These are phyloP conservation scores for Suhomyces chickasaworum DNA, from an alignment of 1,139 yeast genomes.

Conservation along the genomic window DNA sequence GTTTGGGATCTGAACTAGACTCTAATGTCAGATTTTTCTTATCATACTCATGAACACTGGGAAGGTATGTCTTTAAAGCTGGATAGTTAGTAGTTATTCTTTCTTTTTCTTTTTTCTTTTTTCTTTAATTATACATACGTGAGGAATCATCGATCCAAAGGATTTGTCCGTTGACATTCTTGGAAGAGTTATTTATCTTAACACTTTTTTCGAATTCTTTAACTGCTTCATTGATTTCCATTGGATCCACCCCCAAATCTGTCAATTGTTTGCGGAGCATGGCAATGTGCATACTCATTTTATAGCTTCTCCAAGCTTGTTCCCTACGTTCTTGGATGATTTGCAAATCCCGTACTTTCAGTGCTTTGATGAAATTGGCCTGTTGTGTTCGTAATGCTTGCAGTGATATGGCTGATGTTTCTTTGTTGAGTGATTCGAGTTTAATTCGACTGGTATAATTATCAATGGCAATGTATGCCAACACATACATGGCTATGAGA, in stretches of 20 bases:
- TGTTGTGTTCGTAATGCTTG: slow-evolving; percentile 47
- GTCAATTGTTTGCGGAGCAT: slow-evolving; percentile 58
- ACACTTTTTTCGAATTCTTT: slow-evolving; percentile 58
- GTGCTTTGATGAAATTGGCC: slow-evolving; percentile 44
- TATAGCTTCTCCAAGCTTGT: slow-evolving; percentile 53
- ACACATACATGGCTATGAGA: slow-evolving; percentile 39
- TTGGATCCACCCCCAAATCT: slow-evolving; percentile 56
- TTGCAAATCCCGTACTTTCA: slow-evolving; percentile 51
- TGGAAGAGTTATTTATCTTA: slow-evolving; percentile 54
- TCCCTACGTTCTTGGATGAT: slow-evolving; percentile 50
- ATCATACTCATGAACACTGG: slow-evolving; percentile 63
- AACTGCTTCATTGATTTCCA: slow-evolving; percentile 52
- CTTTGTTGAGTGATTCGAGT: slow-evolving; percentile 44
- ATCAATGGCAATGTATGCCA: slow-evolving; percentile 54
- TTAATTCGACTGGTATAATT: slow-evolving; percentile 47
- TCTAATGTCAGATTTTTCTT: slow-evolving; percentile 22
- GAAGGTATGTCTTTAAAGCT: slow-evolving; percentile 51
- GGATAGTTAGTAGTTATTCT: slow-evolving; percentile 20
- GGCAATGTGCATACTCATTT: slow-evolving; percentile 66
- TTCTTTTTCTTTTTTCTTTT: background rate
- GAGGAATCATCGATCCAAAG: slow-evolving; percentile 61
- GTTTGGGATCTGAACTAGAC: background rate
- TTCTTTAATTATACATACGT: slow-evolving; percentile 23
- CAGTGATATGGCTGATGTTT: slow-evolving; percentile 42
- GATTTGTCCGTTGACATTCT: slow-evolving; percentile 55